Evolutionary conservation across 2,329 filamentous ascomycete genomes (phyloP), one percentile per base, ranked within the genome.

Genomic region (Lizonia empirigonia): DNA sequence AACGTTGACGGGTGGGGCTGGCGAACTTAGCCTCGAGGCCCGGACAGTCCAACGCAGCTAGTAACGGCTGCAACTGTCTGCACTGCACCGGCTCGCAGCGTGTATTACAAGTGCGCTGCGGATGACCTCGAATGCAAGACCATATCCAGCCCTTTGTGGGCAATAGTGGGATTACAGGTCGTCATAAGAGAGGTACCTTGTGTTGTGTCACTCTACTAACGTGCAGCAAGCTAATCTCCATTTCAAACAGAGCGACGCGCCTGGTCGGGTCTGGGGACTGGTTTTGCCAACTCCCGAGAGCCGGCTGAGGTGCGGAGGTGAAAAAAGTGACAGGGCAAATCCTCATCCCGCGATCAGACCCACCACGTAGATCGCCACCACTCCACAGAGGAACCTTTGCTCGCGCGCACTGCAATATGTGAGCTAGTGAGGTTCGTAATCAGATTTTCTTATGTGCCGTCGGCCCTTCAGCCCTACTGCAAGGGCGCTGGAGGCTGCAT

Each of bases 401-500:
- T 23, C 35, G 19, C 42, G 29, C 44, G 32, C 27, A 30, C 48
- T 50, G 19, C 26, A 9, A 37, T 24, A 18, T n/a, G 27, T 32
- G 18, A 23, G 34, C 38, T 16, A 41, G 41, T 47, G 39, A 51
- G 42, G 29, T 40, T 35, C n/a, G 6, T 6, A 16, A 18, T 22
- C 27, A 23, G 19, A 24, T 48, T 33, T 8, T 29, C 10, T 30
- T 33, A 23, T 33, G 23, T 20, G 34, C 38, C 27, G 42, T 46
- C 30, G 46, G 46, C 41, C 50, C 33, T 50, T 68, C 66, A 71
- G 67, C 65, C 66, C 58, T 71, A 64, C 68, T 69, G 67, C 65
- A 72, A 71, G 67, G 69, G 62, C 62, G 57, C 54, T 56, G 52
- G 44, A 33, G 58, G 58, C 54, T 64, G 60, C 59, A 61, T 58